Evolutionary conservation across 768 basidiomycete species (phyloP).

Genomic region (Suillus clintonianus): DNA sequence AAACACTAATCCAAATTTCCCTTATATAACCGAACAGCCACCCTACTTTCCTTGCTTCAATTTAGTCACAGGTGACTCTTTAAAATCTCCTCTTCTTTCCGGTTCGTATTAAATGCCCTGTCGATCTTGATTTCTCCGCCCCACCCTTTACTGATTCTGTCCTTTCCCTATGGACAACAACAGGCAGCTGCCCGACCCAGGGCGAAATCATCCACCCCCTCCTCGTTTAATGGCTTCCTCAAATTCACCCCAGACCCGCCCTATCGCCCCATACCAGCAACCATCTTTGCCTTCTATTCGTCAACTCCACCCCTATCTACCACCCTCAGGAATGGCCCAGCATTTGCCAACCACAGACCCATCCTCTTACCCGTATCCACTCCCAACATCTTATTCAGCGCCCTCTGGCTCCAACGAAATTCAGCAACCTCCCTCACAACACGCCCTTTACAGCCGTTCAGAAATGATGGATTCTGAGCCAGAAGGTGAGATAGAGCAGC

Average conservation of each 20-base stretch:
- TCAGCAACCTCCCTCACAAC: constrained; percentile 20
- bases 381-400: constrained; percentile 19
- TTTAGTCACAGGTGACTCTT: constrained; percentile 19
- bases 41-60: constrained; percentile 20
- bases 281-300: constrained; percentile 64
- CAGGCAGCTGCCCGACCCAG: constrained; percentile 36
- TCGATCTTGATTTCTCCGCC: constrained; percentile 16
- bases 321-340: constrained; percentile 44
- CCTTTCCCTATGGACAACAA: constrained; percentile 36
- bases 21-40: constrained; percentile 32
- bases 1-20: constrained; percentile 23
- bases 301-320: constrained; percentile 65
- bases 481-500: constrained; percentile 52
- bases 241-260: constrained; percentile 25
- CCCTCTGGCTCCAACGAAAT: constrained; percentile 30
- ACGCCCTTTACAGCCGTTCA: constrained; percentile 30
- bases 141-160: constrained; percentile 17
- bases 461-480: constrained; percentile 55
- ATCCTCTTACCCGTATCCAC: constrained; percentile 29
- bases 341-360: constrained; percentile 29
- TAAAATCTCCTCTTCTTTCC: constrained; percentile 19
- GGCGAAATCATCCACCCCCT: constrained; percentile 28
- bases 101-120: constrained; percentile 26
- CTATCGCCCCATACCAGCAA: constrained; percentile 29
- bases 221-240: constrained; percentile 28